Evolutionary conservation across 805 yeast species (phyloP), one percentile per base, ranked within the genome.

Genomic region (Metschnikowia kunwiensis): DNA sequence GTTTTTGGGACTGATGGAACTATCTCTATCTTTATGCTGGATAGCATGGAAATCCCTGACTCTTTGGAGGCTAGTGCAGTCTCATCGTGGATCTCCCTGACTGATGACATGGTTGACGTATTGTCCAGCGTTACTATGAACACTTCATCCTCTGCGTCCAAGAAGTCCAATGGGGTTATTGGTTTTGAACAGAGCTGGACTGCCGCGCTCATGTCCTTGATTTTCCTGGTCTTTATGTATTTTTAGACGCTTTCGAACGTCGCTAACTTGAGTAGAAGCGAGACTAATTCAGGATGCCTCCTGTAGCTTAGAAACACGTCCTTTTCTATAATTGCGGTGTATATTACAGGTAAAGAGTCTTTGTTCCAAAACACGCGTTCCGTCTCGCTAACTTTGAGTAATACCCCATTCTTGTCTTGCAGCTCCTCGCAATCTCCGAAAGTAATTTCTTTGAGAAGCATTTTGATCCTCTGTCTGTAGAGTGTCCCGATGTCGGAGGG

Each of bases 1-100:
- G 72, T 77, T 5, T 81, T 83, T 49, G 85, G 75, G 41, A 59
- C 74, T 36, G 68, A 70, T 44, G 87, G 87, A 27, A 67, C 65
- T 28, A 80, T 77, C 12, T 60, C 75, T n/a, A 78, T 79, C 5
- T 83, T 80, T 59, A 43, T 81, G 43, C 72, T 81, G 23, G 72
- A 79, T 52, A 55, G 60, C 20, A 74, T 85, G 21, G 33, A 66
- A 1, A 69, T 81, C 43, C 77, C 70, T 47, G 48, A 53, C 2
- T 51, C 70, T n/a, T 51, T 82, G 19, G 37, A 57, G 10, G 75
- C 69, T 14, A 44, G 65, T n/a, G 68, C 67, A 35, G 50, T 82
- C 8, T 51, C 59, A 34, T 31, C 50, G 2, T 72, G 84, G 77
- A 58, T 80, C 29, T 49, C 69, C 1, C 61, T 67, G 7, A 68